A percentile compares a stretch with the other conserved stretches of the same genome.
phyloP scores from a whole-genome alignment of 192 early-diverging fungal genomes.

The Cladochytrium replicatum region DNA sequence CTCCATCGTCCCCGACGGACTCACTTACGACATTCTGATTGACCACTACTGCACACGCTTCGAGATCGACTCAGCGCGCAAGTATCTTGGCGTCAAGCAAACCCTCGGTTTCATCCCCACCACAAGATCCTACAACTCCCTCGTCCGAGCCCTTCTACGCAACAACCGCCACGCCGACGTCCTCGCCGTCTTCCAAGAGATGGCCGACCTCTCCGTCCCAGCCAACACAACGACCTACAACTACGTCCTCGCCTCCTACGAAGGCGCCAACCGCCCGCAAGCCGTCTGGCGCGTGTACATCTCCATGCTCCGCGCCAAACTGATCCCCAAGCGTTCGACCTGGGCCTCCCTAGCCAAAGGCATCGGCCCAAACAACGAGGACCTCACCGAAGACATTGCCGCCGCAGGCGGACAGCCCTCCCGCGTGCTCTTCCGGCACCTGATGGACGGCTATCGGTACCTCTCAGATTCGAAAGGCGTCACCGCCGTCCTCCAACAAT shows the following conservation, averaged over 20 bases:
- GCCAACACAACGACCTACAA: constrained; percentile 7
- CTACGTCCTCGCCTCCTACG: neutral
- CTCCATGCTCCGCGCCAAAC: no score
- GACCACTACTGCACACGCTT: no score
- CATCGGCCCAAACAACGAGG: no score
- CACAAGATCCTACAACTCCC: constrained; percentile 7
- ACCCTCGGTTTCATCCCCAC: constrained; percentile 1
- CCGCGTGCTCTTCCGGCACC: no score
- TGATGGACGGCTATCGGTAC: no score
- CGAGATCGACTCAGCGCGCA: constrained; percentile 5
- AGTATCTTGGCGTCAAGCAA: neutral
- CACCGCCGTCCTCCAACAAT: no score
- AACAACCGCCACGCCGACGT: neutral
- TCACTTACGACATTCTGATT: constrained; percentile 9
- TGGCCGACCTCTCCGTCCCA: constrained; percentile 2
- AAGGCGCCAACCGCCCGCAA: constrained; percentile 3
- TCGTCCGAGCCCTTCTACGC: neutral
- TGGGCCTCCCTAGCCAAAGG: no score
- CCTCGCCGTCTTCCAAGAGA: constrained; percentile 2
- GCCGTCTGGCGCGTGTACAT: no score
- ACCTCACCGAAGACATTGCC: no score
- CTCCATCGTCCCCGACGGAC: constrained; percentile 7
- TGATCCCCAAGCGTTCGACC: no score
- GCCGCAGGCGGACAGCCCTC: no score
- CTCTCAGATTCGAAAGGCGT: no score